Conservation (phyloP, 75 land plant species). For the Sequoia sempervirens region DNA sequence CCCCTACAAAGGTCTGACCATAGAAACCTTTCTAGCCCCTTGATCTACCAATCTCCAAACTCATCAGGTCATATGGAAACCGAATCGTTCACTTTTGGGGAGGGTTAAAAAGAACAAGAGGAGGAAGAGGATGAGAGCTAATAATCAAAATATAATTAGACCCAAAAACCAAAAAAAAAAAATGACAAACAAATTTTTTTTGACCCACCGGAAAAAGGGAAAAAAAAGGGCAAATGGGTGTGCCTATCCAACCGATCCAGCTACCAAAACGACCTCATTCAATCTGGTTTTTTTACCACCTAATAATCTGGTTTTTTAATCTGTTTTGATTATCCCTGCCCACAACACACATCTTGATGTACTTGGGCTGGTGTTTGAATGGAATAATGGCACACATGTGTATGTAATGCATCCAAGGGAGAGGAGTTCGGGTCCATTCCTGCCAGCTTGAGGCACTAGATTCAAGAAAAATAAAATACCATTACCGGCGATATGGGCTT, state of each 20-base stretch:
- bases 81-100: neutral
- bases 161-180: neutral
- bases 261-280: conserved; percentile 3
- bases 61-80: conserved; percentile 1
- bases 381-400: neutral
- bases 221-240: neutral
- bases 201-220: neutral
- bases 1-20: conserved; percentile 19
- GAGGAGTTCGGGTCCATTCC: conserved; percentile 9
- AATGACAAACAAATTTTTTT: neutral
- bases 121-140: neutral
- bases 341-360: conserved; percentile 1
- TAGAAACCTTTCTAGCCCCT: neutral
- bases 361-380: neutral
- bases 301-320: neutral
- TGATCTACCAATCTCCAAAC: neutral
- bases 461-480: neutral
- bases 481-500: neutral
- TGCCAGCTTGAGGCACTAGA: conserved; percentile 10
- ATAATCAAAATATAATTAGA: neutral
- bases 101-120: neutral
- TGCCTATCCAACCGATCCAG: neutral
- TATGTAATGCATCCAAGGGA: neutral
- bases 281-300: neutral
- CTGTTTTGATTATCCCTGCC: neutral